phyloP scores from a whole-genome alignment of 163 green algal genomes.

The Chlorella variabilis region DNA sequence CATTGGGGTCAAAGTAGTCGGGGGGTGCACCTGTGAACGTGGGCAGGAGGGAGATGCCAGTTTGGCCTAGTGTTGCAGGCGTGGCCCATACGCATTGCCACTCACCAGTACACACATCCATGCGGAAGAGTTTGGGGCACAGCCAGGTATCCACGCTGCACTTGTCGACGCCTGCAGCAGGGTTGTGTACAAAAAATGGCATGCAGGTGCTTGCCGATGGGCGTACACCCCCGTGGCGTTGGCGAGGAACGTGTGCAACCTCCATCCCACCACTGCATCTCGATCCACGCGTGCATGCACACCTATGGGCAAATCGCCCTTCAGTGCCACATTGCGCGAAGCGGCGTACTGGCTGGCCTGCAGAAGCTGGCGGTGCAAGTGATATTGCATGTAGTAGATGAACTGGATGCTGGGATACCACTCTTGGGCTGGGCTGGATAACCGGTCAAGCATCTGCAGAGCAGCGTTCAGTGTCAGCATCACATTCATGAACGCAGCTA shows the following conservation, averaged over 20 bases:
- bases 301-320: constrained; percentile 97
- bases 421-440: constrained; percentile 56
- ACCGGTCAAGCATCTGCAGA: constrained; percentile 61
- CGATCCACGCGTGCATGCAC: too few species aligned
- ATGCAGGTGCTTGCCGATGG: neutral
- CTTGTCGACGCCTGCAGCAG: constrained; percentile 85
- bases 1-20: constrained; percentile 88
- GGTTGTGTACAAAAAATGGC: too few species aligned
- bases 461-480: too few species aligned
- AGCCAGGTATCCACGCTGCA: constrained; percentile 93
- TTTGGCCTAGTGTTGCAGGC: neutral
- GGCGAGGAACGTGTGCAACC: too few species aligned
- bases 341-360: constrained; percentile 70
- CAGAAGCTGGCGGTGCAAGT: constrained; percentile 87
- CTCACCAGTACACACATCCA: constrained; percentile 84
- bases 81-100: neutral
- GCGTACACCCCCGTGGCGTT: too few species aligned
- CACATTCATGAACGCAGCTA: too few species aligned
- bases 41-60: neutral
- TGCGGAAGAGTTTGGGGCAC: constrained; percentile 85
- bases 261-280: neutral
- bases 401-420: constrained; percentile 76
- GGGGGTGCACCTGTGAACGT: constrained; percentile 73
- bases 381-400: constrained; percentile 90
- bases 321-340: constrained; percentile 80